A percentile compares a stretch with the other conserved stretches of the same genome.
phyloP scores from a whole-genome alignment of 371 early-diverging fungal species.

The Gilbertella persicaria region DNA sequence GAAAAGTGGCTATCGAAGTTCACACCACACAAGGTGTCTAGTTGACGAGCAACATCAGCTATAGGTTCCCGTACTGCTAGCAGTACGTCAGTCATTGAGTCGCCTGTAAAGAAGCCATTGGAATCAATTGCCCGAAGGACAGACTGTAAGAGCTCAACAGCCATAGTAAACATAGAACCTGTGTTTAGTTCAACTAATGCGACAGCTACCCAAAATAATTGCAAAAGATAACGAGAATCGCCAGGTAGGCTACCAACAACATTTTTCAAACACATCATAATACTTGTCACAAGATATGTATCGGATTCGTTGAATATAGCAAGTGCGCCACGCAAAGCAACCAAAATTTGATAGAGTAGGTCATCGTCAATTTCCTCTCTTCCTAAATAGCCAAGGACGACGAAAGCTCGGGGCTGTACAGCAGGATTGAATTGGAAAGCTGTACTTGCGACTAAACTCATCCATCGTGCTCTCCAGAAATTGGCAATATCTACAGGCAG shows the following conservation, averaged over 20 bases:
- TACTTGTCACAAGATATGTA: constrained; percentile 73
- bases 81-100: constrained; percentile 61
- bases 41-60: constrained; percentile 60
- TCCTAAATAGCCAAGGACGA: constrained; percentile 85
- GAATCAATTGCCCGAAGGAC: constrained; percentile 78
- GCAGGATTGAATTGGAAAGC: constrained; percentile 94
- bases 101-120: constrained; percentile 63
- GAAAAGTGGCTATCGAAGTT: constrained; percentile 84
- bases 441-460: constrained; percentile 84
- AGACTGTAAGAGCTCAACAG: constrained; percentile 68
- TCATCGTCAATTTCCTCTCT: constrained; percentile 88
- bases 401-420: constrained; percentile 91
- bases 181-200: constrained; percentile 87
- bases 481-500: constrained; percentile 74
- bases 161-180: constrained; percentile 74
- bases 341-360: constrained; percentile 85
- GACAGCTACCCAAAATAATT: constrained; percentile 89
- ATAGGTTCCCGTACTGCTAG: constrained; percentile 70
- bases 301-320: constrained; percentile 81
- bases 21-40: constrained; percentile 74
- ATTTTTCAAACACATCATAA: constrained; percentile 85
- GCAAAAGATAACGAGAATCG: constrained; percentile 74
- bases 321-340: constrained; percentile 82
- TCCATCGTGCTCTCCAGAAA: constrained; percentile 89
- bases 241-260: constrained; percentile 78